Evolutionary conservation across 306 rosid genomes (phyloP), one percentile per base, ranked within the genome.

Genomic region (Cucurbita ficifolia): DNA sequence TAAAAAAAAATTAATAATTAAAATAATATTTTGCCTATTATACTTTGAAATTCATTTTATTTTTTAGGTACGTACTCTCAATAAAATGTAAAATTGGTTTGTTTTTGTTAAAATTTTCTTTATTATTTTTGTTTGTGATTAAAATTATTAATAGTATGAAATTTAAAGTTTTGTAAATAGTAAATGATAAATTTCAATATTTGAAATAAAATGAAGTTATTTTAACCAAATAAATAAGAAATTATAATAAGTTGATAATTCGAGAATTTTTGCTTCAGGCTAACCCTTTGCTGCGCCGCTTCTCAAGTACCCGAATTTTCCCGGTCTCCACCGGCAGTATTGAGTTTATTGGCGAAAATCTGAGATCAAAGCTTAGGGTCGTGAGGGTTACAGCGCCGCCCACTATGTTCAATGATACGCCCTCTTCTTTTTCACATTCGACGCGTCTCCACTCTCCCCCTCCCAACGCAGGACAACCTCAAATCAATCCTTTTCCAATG

Each of bases 331-430:
- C 49, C 69, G 11, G 64, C 40, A n/a, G 13, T 0, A 46, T 45
- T 4, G 19, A 14, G 8, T 24, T 8, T 55, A 18, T 35, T 1
- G 10, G 35, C 35, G 71, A 24, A 48, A 35, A 64, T 36, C 24
- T 16, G 72, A 40, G 50, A 64, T 17, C 12, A 14, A 48, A 48
- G 29, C 36, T 33, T 14, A 4, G 5, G 16, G 49, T 39, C 38
- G 63, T 21, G 39, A 12, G 38, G 63, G 63, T 57, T 57, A 38
- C 49, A 60, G 40, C 77, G 35, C 46, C 50, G 42, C 76, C n/a
- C 67, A 69, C 74, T 58, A 74, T 81, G 76, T 74, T 57, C 76
- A 14, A 77, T 81, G 81, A 81, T 74, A 52, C 76, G 48, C 9
- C 24, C 60, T 77, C 67, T 24, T 77, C 75, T 77, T 39, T 48